Evolutionary conservation across 345 rosid species (phyloP).

Genomic region (Carallia pectinifolia): DNA sequence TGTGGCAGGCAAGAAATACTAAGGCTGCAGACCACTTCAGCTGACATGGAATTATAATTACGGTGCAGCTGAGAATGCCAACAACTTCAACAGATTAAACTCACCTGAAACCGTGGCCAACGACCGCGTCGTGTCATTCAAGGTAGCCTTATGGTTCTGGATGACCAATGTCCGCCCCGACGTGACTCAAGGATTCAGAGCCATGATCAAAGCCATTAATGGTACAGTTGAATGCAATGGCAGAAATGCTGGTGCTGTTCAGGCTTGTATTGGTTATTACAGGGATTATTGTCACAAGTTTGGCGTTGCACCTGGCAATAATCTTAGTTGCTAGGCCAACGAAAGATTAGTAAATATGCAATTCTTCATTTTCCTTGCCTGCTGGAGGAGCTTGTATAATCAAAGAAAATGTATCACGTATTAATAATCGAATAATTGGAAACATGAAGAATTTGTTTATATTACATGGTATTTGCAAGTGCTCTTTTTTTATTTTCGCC

Average conservation of each 20-base stretch:
- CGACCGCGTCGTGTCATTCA: slow-evolving; percentile 34
- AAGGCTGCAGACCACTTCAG: slow-evolving; percentile 50
- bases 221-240: slow-evolving; percentile 44
- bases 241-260: slow-evolving; percentile 21
- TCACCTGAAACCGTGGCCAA: slow-evolving; percentile 42
- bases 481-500: too few species aligned
- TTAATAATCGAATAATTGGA: too few species aligned
- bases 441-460: too few species aligned
- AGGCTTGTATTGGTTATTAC: slow-evolving; percentile 36
- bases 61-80: slow-evolving; percentile 39
- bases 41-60: slow-evolving; percentile 52
- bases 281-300: slow-evolving; percentile 38
- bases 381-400: too few species aligned
- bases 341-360: too few species aligned
- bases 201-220: slow-evolving; percentile 46
- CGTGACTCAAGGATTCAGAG: slow-evolving; percentile 45
- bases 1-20: slow-evolving; percentile 37
- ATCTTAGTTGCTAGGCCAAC: slow-evolving; percentile 24
- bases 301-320: slow-evolving; percentile 43
- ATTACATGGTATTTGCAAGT: too few species aligned
- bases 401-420: too few species aligned
- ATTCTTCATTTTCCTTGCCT: too few species aligned
- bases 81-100: slow-evolving; percentile 35
- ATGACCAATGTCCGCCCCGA: slow-evolving; percentile 33
- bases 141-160: slow-evolving; percentile 56